A percentile compares a stretch with the other conserved stretches of the same genome.
phyloP scores from a whole-genome alignment of 257 asterid genomes.

The Solanum etuberosum region DNA sequence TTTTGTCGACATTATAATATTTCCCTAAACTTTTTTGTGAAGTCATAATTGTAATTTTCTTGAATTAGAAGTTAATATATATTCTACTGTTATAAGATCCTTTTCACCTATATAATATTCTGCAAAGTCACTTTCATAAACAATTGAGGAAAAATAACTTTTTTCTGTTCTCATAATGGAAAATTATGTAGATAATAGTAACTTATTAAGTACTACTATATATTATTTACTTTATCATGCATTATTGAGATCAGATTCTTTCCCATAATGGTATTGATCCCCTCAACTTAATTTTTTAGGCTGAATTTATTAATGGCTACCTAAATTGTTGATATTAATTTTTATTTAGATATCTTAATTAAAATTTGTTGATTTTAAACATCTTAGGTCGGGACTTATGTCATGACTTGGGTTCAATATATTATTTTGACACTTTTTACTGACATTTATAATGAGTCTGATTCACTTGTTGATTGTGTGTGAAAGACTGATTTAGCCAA shows the following conservation, averaged over 20 bases:
- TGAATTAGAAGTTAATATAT: neutral
- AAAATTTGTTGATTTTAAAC: no score
- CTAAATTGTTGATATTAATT: neutral
- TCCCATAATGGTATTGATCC: neutral
- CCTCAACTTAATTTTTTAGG: neutral
- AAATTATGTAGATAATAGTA: neutral
- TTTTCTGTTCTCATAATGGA: neutral
- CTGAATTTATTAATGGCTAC: neutral
- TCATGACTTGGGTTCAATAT: rapidly evolving
- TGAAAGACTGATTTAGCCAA: no score
- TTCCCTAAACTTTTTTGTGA: neutral
- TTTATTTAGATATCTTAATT: no score
- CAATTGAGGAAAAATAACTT: neutral
- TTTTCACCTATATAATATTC: neutral
- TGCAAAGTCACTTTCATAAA: neutral
- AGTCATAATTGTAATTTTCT: neutral
- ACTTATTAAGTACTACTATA: neutral
- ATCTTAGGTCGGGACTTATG: neutral
- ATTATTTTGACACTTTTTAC: no score
- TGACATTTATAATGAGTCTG: neutral
- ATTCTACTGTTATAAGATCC: no score
- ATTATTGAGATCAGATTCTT: neutral
- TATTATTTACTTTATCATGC: neutral
- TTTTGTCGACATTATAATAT: neutral
- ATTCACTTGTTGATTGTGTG: neutral